Conservation (phyloP, 2,329 filamentous ascomycete genomes). For the Cordyceps tenuipes region DNA sequence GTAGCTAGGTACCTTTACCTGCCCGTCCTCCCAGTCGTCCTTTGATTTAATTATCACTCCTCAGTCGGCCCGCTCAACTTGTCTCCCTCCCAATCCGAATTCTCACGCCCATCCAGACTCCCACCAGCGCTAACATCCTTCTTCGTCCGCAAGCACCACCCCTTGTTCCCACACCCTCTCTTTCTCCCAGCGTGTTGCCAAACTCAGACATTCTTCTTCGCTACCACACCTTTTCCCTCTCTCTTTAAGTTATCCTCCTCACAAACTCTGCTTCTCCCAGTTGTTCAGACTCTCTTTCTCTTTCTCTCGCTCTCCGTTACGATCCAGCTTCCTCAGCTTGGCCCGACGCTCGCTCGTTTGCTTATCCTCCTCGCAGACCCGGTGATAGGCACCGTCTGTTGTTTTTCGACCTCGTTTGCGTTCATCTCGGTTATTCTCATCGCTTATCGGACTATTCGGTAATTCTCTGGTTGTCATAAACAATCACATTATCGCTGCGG, state of each 20-base stretch:
- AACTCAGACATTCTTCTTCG: slow-evolving; percentile 8
- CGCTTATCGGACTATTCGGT: not conserved
- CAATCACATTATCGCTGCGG: not conserved
- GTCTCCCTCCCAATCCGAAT: not conserved
- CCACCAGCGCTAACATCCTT: slow-evolving; percentile 8
- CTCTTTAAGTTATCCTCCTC: not conserved
- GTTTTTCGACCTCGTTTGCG: not conserved
- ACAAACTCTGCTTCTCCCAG: not conserved
- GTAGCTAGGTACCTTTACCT: not conserved
- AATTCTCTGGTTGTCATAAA: not conserved
- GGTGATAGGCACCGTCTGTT: not conserved
- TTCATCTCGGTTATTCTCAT: not conserved
- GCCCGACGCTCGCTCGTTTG: slow-evolving; percentile 6
- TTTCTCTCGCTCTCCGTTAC: not conserved
- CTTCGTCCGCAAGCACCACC: not conserved
- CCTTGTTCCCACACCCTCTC: not conserved
- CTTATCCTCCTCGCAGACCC: not conserved
- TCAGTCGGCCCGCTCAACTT: not conserved
- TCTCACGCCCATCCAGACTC: not conserved
- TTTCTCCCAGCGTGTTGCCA: not conserved
- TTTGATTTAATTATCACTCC: not conserved
- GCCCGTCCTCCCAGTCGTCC: not conserved
- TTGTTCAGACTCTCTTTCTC: not conserved
- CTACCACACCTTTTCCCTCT: slow-evolving; percentile 11
- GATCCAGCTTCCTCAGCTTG: slow-evolving; percentile 2